phyloP scores from a whole-genome alignment of 164 flowering plant species.

The Stephania japonica region DNA sequence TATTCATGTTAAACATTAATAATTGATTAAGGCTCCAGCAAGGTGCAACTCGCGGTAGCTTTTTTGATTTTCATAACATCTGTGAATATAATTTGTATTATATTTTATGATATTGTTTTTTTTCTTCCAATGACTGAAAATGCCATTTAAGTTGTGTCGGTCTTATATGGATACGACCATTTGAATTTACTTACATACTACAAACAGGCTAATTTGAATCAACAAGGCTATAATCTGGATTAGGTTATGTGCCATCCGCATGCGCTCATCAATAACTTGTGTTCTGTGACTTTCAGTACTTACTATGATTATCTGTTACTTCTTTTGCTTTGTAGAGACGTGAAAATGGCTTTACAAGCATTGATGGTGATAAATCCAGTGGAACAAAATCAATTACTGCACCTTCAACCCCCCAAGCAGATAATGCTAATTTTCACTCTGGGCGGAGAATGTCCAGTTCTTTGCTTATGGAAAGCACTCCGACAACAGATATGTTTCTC shows the following conservation, averaged over 20 bases:
- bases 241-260: too few species aligned
- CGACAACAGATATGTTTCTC: slow-evolving; percentile 45
- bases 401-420: slow-evolving; percentile 92
- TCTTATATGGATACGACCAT: neutral
- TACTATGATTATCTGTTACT: neutral
- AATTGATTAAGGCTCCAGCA: too few species aligned
- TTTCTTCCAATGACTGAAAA: neutral
- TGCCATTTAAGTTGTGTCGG: neutral
- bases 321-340: slow-evolving; percentile 48
- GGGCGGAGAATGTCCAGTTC: slow-evolving; percentile 66
- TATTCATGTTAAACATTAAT: neutral
- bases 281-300: too few species aligned
- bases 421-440: slow-evolving; percentile 42
- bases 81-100: too few species aligned
- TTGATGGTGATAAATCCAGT: slow-evolving; percentile 78
- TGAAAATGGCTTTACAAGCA: slow-evolving; percentile 52
- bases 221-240: too few species aligned
- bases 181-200: too few species aligned
- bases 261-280: too few species aligned
- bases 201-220: too few species aligned
- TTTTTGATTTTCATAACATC: too few species aligned
- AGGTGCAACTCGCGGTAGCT: too few species aligned
- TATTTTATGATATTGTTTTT: neutral
- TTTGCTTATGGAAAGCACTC: slow-evolving; percentile 47
- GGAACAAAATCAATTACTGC: slow-evolving; percentile 68